These are phyloP conservation scores for Phymatotrichopsis omnivora DNA, from an alignment of 2,329 filamentous ascomycete genomes.

Conservation along the genomic window DNA sequence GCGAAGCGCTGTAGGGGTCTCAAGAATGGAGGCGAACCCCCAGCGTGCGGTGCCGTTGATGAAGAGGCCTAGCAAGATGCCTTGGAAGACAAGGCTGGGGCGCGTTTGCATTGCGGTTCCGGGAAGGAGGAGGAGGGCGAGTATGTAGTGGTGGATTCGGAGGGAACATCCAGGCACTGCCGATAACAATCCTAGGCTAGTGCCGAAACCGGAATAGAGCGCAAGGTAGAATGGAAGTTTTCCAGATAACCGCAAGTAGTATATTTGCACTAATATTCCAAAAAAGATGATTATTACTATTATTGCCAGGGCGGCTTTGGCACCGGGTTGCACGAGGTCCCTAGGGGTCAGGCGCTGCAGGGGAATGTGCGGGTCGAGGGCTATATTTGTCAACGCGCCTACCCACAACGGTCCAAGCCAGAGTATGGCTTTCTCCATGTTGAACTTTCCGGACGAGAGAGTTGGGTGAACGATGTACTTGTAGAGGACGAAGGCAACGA, in stretches of 20 bases:
- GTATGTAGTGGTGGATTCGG: slow-evolving; percentile 89
- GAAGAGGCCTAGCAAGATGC: slow-evolving; percentile 79
- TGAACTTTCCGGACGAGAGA: slow-evolving; percentile 61
- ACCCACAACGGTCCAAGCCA: slow-evolving; percentile 90
- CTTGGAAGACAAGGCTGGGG: slow-evolving; percentile 76
- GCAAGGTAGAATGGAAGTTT: slow-evolving; percentile 71
- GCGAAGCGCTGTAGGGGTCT: slow-evolving; percentile 65
- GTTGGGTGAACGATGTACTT: slow-evolving; percentile 50
- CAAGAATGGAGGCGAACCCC: slow-evolving; percentile 82
- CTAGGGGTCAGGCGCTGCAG: slow-evolving; percentile 85
- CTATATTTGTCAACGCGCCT: slow-evolving; percentile 87
- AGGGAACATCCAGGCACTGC: slow-evolving; percentile 74
- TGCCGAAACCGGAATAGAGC: slow-evolving; percentile 83
- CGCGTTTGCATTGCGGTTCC: slow-evolving; percentile 84
- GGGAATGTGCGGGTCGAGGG: slow-evolving; percentile 76
- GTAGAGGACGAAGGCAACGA: slow-evolving; percentile 80
- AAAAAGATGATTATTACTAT: slow-evolving; percentile 60
- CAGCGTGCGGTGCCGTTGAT: slow-evolving; percentile 89
- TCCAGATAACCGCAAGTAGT: slow-evolving; percentile 76
- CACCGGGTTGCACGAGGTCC: slow-evolving; percentile 86
- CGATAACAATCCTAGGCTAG: slow-evolving; percentile 84
- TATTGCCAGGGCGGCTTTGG: slow-evolving; percentile 67
- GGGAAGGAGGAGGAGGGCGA: slow-evolving; percentile 74
- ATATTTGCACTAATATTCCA: slow-evolving; percentile 66
- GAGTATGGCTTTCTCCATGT: slow-evolving; percentile 79